Base-by-base conservation (phyloP, 768 basidiomycete genomes). In the Cystofilobasidium bisporidii region DNA sequence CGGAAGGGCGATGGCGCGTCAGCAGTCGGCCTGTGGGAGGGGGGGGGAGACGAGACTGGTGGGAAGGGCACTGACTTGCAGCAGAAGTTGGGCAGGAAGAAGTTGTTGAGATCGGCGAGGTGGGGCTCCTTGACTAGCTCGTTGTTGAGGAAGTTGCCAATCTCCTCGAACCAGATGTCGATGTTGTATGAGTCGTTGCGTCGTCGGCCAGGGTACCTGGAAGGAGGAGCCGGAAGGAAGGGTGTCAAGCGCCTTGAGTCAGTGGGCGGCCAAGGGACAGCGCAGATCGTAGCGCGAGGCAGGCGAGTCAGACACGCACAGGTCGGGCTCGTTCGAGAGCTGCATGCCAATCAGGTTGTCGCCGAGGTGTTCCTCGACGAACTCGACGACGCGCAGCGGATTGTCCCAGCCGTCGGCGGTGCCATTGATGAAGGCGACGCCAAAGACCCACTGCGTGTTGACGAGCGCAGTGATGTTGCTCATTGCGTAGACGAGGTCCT, bases 321-420 rank as follows among this genome's bases (percentile, higher is more conserved):
- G 81, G 78, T 91, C 88, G 20, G 87, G 88, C 76, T 89, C 87
- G 75, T 90, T 89, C 2, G 85, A 87, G 1, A 84, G 82, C 74
- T 87, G 85, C 11, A 87, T 76, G 0, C 85, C 88, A n/a, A 86
- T 75, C 24, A 89, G 77, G 68, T 83, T 80, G 59, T 81, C 77
- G 1, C 88, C 88, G 1, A 89, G 79, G 67, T 88, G 85, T 22
- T 75, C 70, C 73, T 87, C 81, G 5, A 83, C 83, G 47, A 81
- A 76, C 72, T 83, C 81, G 10, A 84, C 85, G 36, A 79, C 78
- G 36, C 81, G 66, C n/a, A 73, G 74, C 11, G 80, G 77, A 77
- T 79, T 81, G 82, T 73, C 84, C 67, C 60, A 61, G 76, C 47
- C 78, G 71, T 18, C 71, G 63, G 76, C 75, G 3, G 83, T 82